Conservation (phyloP, 1,139 yeast genomes). For the Diutina mesorugosa region DNA sequence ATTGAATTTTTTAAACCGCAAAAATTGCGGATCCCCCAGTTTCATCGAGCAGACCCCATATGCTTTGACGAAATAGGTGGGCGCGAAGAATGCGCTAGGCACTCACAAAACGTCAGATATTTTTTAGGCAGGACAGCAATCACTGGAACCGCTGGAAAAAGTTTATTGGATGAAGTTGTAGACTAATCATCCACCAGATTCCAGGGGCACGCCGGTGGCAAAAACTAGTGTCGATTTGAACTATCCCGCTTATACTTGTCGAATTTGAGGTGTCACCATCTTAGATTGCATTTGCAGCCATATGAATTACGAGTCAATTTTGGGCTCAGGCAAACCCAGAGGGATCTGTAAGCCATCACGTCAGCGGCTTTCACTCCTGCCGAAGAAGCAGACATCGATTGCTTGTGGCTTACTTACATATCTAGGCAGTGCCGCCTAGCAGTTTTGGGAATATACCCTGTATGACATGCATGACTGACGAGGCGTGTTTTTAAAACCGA, state of each 20-base stretch:
- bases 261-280: background rate
- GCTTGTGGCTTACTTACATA: background rate
- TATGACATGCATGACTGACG: background rate
- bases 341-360: background rate
- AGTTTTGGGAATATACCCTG: background rate
- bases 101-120: background rate
- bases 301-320: background rate
- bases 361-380: background rate
- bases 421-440: background rate
- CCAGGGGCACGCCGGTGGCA: background rate
- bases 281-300: conserved; percentile 2
- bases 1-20: too few relatives aligned
- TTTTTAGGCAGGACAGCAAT: background rate
- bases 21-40: too few relatives aligned
- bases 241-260: background rate
- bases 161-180: background rate
- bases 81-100: background rate
- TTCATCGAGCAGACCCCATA: too few relatives aligned
- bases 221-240: background rate
- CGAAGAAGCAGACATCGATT: background rate
- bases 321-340: background rate
- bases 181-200: background rate
- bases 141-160: background rate
- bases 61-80: background rate
- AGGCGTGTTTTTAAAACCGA: background rate